Evolutionary conservation across 306 rosid species (phyloP), one percentile per base, ranked within the genome.

Genomic region (Sicyos baderoa): DNA sequence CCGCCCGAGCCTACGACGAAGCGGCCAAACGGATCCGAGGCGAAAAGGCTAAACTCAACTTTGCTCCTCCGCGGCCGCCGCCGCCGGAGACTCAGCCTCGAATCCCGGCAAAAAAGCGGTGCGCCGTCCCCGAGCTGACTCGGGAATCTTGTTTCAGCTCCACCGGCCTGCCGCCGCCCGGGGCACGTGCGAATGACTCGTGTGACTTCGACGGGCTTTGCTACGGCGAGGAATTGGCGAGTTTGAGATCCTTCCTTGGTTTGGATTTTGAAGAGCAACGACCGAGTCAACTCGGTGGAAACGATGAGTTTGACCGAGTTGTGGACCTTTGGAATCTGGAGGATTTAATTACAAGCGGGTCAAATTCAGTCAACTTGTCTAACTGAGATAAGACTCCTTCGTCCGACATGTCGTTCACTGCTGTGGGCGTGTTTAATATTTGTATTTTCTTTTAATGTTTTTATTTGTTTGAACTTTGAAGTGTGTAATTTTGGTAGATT

Each of bases 1-100:
- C 98, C 0, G 98, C 98, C 54, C 65, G 72, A 29, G 98, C 98
- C 35, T 92, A 92, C 56, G 96, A 92, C 40, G 61, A 55, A 10
- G 96, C 98, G 5, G 98, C 98, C 56, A 82, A 37, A 73, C 82
- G 95, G 63, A 89, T 92, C 82, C 89, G 96, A 2, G 96, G 98
- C 0, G 80, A 79, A 66, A 92, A 92, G 72, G 98, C 98, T 68
- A 92, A 92, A 74, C 98, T 92, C 77, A 92, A 92, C 75, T 92
- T 92, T 51, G 66, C 86, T 16, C 14, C 40, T 7, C 40, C 40
- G 2, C n/a, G n/a, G n/a, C 40, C 40, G 62, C 40, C 37, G 37
- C 71, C 61, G 0, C 79, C 61, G 0, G 74, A 79, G 1, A 12
- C 23, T 35, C 68, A 35, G 49, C 68, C 18, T 63, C 44, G 0